Evolutionary conservation across 257 asterid genomes (phyloP), one percentile per base, ranked within the genome.

Genomic region (Ligustrum vulgare): DNA sequence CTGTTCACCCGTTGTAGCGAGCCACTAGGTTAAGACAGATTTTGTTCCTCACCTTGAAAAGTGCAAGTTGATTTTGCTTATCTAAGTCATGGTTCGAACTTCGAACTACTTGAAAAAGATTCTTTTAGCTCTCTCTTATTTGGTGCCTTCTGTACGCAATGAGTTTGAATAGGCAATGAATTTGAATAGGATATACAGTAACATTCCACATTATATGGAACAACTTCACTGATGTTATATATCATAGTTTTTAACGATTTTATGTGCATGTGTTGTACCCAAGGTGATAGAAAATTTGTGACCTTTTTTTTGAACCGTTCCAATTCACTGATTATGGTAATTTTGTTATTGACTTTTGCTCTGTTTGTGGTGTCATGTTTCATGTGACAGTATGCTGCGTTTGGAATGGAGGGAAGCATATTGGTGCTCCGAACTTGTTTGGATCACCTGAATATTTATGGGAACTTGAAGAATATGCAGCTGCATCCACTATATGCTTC

Each of bases 381-480:
- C 78, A 76, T 77, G 78, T 73, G 54, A 71, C 93, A 93, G 99
- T 89, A 70, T 73, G 69, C 91, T 60, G 54, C 75, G 75, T 80
- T 81, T 80, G 99, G 98, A 79, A 75, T 76, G 82, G 99, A 91
- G 66, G 97, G 91, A 80, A 90, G 96, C 87, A 85, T 91, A 72
- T 78, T 90, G 84, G 80, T 95, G 73, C 96, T 95, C 71, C 91
- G 80, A 79, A 84, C 87, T 35, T 86, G 89, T 84, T 86, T 93
- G 75, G 93, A 93, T 87, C 87, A 87, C 82, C 81, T 93, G 75
- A 75, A 89, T 84, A 74, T 86, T 45, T 74, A 83, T 84, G 91
- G 82, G 71, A 84, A 91, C 75, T 83, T 84, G 86, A 87, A 90
- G 82, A 89, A 81, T 80, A 73, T 72, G 84, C 87, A 85, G 75